Conservation (phyloP, 2,329 filamentous ascomycete species). For the Sporothrix variecibatus region DNA sequence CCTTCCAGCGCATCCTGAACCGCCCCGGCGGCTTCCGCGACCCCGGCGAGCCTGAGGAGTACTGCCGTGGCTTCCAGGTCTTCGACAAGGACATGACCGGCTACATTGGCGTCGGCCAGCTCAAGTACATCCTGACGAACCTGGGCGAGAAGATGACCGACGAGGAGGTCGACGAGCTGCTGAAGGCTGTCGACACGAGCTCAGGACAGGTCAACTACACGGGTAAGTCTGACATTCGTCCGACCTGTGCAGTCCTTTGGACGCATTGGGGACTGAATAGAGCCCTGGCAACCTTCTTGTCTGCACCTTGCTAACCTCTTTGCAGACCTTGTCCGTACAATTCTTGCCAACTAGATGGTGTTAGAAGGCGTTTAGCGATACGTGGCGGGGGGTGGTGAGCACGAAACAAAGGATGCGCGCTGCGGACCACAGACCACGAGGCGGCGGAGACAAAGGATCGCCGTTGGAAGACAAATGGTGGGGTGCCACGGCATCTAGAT, state of each 20-base stretch:
- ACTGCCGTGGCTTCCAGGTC: constrained; percentile 97
- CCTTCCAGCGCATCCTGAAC: constrained; percentile 95
- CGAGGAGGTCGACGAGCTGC: constrained; percentile 96
- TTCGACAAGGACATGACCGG: constrained; percentile 99
- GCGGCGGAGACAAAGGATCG: not conserved
- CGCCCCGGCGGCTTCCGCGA: constrained; percentile 97
- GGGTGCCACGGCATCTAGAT: not conserved
- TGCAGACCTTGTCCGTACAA: constrained; percentile 78
- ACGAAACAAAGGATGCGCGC: not conserved
- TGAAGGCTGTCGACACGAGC: constrained; percentile 96
- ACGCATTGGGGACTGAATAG: constrained; percentile 9
- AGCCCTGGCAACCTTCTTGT: not conserved
- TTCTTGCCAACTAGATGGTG: constrained; percentile 71
- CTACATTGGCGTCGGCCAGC: constrained; percentile 94
- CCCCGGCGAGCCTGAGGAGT: constrained; percentile 95
- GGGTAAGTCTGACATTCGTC: constrained; percentile 56
- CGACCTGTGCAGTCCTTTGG: not conserved
- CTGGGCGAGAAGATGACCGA: constrained; percentile 99
- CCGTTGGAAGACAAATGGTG: not conserved
- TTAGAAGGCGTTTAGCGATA: not conserved
- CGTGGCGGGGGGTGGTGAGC: not conserved
- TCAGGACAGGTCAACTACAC: constrained; percentile 98
- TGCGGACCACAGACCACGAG: not conserved
- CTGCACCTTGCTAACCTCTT: not conserved
- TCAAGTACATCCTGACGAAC: constrained; percentile 97